A percentile compares a stretch with the other conserved stretches of the same genome.
phyloP scores from a whole-genome alignment of 352 stramenopile genomes.

The Thalassiosira livingstoniorum region DNA sequence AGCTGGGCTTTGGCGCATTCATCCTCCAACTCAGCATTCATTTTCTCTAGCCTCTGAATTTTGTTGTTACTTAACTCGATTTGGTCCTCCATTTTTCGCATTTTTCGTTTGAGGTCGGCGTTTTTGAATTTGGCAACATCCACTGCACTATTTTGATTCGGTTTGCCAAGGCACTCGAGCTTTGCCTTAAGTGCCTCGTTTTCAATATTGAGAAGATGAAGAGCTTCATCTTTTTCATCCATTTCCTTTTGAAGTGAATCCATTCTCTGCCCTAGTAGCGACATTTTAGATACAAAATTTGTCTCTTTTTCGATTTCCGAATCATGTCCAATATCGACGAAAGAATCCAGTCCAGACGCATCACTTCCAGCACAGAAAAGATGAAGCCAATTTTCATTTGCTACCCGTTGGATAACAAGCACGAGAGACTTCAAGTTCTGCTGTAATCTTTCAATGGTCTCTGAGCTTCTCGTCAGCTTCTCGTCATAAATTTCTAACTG shows the following conservation, averaged over 20 bases:
- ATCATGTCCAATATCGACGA: neutral
- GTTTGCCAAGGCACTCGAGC: neutral
- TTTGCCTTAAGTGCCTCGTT: neutral
- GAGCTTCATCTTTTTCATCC: neutral
- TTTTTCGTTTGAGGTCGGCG: too few relatives aligned
- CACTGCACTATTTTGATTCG: neutral
- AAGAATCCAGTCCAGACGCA: neutral
- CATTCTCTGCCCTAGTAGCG: too few relatives aligned
- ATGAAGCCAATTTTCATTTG: neutral
- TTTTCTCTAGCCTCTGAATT: neutral
- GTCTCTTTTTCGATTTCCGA: neutral
- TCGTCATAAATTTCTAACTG: too few relatives aligned
- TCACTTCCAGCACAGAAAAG: neutral
- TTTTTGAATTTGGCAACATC: too few relatives aligned
- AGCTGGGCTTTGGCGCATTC: neutral
- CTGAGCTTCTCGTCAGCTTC: too few relatives aligned
- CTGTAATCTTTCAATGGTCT: too few relatives aligned
- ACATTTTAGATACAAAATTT: neutral
- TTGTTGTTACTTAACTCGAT: too few relatives aligned
- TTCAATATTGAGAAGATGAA: neutral
- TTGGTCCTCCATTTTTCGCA: too few relatives aligned
- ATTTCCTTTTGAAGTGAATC: neutral
- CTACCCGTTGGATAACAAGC: neutral
- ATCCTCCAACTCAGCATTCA: neutral
- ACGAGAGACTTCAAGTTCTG: neutral